These are phyloP conservation scores for Nakaseomyces sp. DNA, from an alignment of 1,139 yeast genomes.

Conservation along the genomic window DNA sequence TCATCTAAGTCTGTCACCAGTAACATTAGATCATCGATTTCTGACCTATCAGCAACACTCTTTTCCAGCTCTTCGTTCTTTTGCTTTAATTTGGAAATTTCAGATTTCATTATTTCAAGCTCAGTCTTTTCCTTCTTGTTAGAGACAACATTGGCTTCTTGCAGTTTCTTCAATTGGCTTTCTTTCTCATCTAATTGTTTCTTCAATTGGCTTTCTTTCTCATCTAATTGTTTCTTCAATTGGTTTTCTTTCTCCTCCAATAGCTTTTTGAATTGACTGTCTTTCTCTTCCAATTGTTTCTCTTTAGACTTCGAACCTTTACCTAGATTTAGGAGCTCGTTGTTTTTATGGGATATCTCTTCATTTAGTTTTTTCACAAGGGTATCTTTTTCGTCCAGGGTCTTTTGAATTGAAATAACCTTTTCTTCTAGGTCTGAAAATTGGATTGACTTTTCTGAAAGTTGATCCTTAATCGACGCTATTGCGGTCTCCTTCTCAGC, in stretches of 20 bases:
- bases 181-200: not conserved
- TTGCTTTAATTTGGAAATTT: slow-evolving; percentile 7
- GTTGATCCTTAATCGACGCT: not conserved
- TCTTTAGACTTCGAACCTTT: not conserved
- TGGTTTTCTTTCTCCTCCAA: not conserved
- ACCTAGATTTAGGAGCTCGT: not conserved
- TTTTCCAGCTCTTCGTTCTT: slow-evolving; percentile 14
- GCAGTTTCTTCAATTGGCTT: not conserved
- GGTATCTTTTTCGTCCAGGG: not conserved
- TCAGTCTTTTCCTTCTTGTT: not conserved
- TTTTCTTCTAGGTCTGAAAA: not conserved
- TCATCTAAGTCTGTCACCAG: slow-evolving; percentile 70
- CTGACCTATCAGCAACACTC: slow-evolving; percentile 30
- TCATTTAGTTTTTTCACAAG: not conserved
- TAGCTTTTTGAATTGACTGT: not conserved
- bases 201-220: too few species aligned
- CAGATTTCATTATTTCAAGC: not conserved
- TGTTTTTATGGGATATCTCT: not conserved
- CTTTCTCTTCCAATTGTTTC: not conserved
- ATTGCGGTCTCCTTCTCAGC: too few species aligned
- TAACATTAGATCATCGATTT: slow-evolving; percentile 68
- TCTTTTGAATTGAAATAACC: not conserved
- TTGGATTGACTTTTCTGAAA: not conserved
- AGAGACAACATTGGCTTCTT: not conserved
- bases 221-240: not conserved